Base-by-base conservation (phyloP, 2,329 filamentous ascomycete genomes). In the Trichoderma atrobrunneum region DNA sequence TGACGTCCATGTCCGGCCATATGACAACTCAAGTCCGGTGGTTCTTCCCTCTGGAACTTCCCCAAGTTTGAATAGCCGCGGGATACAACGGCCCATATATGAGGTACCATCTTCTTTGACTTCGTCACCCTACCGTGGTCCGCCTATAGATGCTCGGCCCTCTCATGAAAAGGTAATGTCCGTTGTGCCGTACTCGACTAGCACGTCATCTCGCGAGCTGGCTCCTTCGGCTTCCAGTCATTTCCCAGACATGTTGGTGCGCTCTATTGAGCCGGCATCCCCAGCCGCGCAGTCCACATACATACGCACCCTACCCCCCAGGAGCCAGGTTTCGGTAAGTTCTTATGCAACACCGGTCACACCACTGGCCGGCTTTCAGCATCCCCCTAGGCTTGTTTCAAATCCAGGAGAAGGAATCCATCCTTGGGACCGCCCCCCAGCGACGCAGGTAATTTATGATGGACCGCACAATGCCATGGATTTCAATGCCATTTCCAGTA, bases 221-320 rank as follows among this genome's bases (percentile, higher is more conserved):
- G 59, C 78, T 79, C 62, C 78, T 78, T 32, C 75, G 16, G 28
- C 70, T 16, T 72, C 70, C 7, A 65, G 72, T 68, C 74, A 73
- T 16, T 70, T 80, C 14, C 81, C 83, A 74, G 85, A 87, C 51
- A 80, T 84, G 75, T 77, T 85, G 72, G 80, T 87, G 16, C 84
- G 77, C 10, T 87, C 85, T 7, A 83, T 86, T 74, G 86, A 87
- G 74, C 81, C 82, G 24, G 75, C 66, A 7, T 85, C 84, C 39
- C 83, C 84, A 6, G 75, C 24, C 24, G 78, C 79, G 77, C 77
- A 76, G 70, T 80, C 81, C 4, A 79, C 79, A 1, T 82, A 81
- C 75, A 75, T 82, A 56, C 80, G 80, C 71, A 67, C 77, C 34
- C 71, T 80, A 34, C 80, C 80, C 12, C 78, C 78, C 21, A 77